Evolutionary conservation across 2,329 filamentous ascomycete genomes (phyloP).

Genomic region (Plectosphaerella plurivora): DNA sequence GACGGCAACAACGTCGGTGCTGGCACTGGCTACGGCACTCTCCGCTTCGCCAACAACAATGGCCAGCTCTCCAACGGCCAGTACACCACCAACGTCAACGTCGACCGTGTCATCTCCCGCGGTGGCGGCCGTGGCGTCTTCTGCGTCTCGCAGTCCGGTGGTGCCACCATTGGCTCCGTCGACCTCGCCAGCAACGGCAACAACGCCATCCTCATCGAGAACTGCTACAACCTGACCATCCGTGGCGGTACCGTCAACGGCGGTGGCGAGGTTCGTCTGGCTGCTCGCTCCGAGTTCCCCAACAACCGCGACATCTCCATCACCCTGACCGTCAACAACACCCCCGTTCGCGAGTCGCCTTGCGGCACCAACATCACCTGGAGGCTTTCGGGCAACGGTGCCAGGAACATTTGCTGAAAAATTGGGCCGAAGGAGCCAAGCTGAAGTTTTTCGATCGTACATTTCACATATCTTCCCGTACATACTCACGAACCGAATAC

Average conservation of each 20-base stretch:
- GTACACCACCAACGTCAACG: constrained; percentile 47
- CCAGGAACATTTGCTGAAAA: constrained; percentile 32
- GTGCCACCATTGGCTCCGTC: constrained; percentile 41
- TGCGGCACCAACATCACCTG: constrained; percentile 50
- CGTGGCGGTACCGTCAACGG: constrained; percentile 45
- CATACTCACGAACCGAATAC: no score
- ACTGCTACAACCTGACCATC: constrained; percentile 53
- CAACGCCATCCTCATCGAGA: constrained; percentile 55
- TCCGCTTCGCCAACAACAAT: constrained; percentile 54
- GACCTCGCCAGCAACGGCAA: constrained; percentile 50
- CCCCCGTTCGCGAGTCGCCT: constrained; percentile 46
- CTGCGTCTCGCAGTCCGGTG: constrained; percentile 53
- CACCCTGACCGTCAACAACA: constrained; percentile 41
- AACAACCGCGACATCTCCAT: constrained; percentile 48
- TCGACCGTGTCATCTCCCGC: constrained; percentile 49
- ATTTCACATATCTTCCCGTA: no score
- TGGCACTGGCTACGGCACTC: constrained; percentile 50
- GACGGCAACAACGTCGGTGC: constrained; percentile 50
- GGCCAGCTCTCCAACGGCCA: constrained; percentile 41
- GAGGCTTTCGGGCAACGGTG: constrained; percentile 40
- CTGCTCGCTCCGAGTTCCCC: constrained; percentile 48
- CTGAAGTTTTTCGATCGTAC: no score
- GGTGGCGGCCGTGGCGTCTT: constrained; percentile 54
- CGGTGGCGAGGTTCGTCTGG: constrained; percentile 50
- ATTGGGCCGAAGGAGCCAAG: no score